Conservation (phyloP, 2,329 filamentous ascomycete genomes). For the Canariomyces notabilis region DNA sequence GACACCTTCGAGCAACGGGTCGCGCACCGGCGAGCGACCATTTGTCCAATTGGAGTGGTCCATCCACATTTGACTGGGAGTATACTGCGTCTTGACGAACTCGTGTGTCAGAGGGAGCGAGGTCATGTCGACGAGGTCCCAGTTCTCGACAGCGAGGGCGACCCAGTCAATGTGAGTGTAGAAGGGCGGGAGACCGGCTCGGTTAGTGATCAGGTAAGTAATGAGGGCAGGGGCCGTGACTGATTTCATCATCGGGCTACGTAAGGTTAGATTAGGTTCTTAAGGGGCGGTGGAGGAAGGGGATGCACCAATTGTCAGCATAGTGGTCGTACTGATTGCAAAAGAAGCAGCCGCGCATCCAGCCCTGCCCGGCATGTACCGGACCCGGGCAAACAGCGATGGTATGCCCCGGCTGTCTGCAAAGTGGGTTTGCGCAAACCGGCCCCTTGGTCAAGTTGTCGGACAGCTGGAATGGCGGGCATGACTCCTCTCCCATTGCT, state of each 20-base stretch:
- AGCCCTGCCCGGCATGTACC: not conserved
- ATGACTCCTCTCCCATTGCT: not conserved
- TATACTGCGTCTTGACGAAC: conserved; percentile 5
- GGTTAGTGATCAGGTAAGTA: conserved; percentile 11
- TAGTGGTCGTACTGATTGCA: conserved; percentile 12
- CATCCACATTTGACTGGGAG: conserved; percentile 1
- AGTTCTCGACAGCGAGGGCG: conserved; percentile 8
- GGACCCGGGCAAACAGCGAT: conserved; percentile 10
- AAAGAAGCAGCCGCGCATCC: conserved; percentile 13
- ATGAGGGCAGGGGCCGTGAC: not conserved
- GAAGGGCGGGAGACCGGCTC: conserved; percentile 10
- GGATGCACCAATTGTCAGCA: conserved; percentile 11
- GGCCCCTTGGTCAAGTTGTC: not conserved
- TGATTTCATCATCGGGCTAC: conserved; percentile 10
- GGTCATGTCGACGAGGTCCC: conserved; percentile 6
- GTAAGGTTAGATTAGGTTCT: not conserved
- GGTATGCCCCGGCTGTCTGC: conserved; percentile 7
- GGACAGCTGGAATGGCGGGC: not conserved
- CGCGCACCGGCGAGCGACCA: not conserved
- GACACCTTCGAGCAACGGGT: conserved; percentile 3
- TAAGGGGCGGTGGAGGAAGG: too few relatives aligned
- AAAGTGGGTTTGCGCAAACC: conserved; percentile 7
- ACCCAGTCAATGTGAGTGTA: conserved; percentile 13
- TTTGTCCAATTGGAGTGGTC: not conserved
- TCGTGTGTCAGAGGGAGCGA: conserved; percentile 7